Evolutionary conservation across 129 eudicot species (phyloP).

Genomic region (Ambrosia trifida): DNA sequence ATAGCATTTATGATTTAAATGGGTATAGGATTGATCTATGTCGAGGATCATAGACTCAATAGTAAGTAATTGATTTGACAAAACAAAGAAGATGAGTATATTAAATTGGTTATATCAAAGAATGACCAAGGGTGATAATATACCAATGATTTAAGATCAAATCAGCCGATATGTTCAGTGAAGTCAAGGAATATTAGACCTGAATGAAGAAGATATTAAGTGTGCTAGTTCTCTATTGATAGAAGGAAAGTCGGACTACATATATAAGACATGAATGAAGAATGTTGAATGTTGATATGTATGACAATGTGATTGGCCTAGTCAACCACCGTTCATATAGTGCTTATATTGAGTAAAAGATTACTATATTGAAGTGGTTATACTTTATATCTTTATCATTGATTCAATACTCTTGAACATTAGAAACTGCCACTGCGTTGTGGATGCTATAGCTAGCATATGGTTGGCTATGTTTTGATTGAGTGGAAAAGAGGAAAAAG

Average conservation of each 20-base stretch:
- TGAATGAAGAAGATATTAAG: not conserved
- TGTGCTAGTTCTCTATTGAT: not conserved
- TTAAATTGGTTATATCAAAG: not conserved
- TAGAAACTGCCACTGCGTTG: not conserved
- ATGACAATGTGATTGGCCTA: not conserved
- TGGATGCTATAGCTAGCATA: not conserved
- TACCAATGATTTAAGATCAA: not conserved
- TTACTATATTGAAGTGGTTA: not conserved
- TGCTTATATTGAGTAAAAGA: not conserved
- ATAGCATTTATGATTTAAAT: not conserved
- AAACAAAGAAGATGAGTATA: not conserved
- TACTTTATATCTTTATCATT: not conserved
- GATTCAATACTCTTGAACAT: not conserved
- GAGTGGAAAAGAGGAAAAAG: not conserved
- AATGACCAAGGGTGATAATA: not conserved
- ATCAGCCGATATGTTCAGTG: not conserved
- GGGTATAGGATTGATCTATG: constrained; percentile 7
- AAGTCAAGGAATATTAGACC: not conserved
- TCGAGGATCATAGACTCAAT: not conserved
- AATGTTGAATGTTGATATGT: not conserved
- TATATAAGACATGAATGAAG: not conserved
- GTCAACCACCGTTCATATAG: not conserved
- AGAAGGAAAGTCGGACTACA: not conserved
- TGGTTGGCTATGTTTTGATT: not conserved
- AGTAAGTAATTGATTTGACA: not conserved